These are phyloP conservation scores for Cymbidium sinense DNA, from an alignment of 106 monocot species.

Conservation along the genomic window DNA sequence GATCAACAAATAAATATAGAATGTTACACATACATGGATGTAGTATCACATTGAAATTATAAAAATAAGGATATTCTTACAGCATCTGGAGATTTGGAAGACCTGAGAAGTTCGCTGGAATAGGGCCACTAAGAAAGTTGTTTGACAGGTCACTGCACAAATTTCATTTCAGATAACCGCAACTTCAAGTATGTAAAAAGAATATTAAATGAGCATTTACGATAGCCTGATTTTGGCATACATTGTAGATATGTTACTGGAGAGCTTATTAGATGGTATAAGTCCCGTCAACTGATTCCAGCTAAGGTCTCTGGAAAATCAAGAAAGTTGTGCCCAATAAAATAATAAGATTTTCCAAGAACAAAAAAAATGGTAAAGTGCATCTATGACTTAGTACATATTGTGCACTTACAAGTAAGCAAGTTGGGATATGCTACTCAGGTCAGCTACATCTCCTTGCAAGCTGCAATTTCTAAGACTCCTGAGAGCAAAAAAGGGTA, in stretches of 20 bases:
- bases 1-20: too few relatives aligned
- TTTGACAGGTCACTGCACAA: conserved; percentile 59
- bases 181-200: too few relatives aligned
- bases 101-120: conserved; percentile 64
- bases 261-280: conserved; percentile 55
- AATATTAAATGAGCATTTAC: neutral
- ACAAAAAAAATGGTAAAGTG: neutral
- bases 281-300: conserved; percentile 53
- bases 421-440: conserved; percentile 55
- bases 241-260: conserved; percentile 65
- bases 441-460: conserved; percentile 58
- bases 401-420: conserved; percentile 60
- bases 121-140: conserved; percentile 52
- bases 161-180: neutral
- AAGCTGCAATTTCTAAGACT: conserved; percentile 72
- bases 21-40: too few relatives aligned
- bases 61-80: conserved; percentile 30
- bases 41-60: too few relatives aligned
- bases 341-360: too few relatives aligned
- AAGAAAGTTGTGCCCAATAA: neutral
- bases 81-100: conserved; percentile 61
- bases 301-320: conserved; percentile 68
- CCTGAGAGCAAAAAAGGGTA: too few relatives aligned
- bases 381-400: neutral
- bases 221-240: conserved; percentile 14